A percentile compares a stretch with the other conserved stretches of the same genome.
These are phyloP conservation scores for Torrubiella hemipterigena DNA, from an alignment of 2,329 filamentous ascomycete genomes.

Conservation along the genomic window DNA sequence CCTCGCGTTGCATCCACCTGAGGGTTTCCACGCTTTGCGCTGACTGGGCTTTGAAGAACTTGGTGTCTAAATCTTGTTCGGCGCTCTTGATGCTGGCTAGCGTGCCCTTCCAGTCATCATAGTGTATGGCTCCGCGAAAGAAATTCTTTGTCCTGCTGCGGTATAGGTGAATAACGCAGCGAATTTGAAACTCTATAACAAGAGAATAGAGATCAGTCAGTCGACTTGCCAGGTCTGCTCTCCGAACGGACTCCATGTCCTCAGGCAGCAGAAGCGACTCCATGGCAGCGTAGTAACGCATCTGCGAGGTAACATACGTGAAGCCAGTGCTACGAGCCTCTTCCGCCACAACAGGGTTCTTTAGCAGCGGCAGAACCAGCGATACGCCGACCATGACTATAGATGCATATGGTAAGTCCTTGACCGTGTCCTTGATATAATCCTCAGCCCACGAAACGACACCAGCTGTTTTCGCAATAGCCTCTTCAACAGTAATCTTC, in stretches of 20 bases:
- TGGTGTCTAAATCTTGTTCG: neutral
- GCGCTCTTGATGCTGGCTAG: too few species aligned
- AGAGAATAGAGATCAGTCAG: neutral
- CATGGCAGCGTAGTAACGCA: slow-evolving; percentile 1
- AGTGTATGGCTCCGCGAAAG: neutral
- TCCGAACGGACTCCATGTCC: neutral
- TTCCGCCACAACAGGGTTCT: slow-evolving; percentile 1
- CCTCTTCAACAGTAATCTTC: slow-evolving; percentile 1
- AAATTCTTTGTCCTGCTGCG: slow-evolving; percentile 1
- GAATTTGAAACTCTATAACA: slow-evolving; percentile 2
- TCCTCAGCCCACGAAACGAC: neutral
- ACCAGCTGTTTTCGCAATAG: neutral
- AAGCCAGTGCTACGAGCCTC: neutral
- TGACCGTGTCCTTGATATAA: slow-evolving; percentile 1
- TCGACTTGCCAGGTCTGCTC: neutral
- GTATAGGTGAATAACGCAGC: slow-evolving; percentile 2
- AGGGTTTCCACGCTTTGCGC: too few species aligned
- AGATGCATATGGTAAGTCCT: slow-evolving; percentile 1
- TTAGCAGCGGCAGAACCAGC: slow-evolving; percentile 2
- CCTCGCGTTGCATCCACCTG: too few species aligned
- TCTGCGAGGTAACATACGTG: slow-evolving; percentile 1
- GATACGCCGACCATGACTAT: slow-evolving; percentile 2
- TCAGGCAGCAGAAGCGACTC: slow-evolving; percentile 1
- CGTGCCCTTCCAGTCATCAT: slow-evolving; percentile 1
- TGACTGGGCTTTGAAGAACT: too few species aligned